Evolutionary conservation across 2,329 filamentous ascomycete species (phyloP).

Genomic region (Colletotrichum spinosum): DNA sequence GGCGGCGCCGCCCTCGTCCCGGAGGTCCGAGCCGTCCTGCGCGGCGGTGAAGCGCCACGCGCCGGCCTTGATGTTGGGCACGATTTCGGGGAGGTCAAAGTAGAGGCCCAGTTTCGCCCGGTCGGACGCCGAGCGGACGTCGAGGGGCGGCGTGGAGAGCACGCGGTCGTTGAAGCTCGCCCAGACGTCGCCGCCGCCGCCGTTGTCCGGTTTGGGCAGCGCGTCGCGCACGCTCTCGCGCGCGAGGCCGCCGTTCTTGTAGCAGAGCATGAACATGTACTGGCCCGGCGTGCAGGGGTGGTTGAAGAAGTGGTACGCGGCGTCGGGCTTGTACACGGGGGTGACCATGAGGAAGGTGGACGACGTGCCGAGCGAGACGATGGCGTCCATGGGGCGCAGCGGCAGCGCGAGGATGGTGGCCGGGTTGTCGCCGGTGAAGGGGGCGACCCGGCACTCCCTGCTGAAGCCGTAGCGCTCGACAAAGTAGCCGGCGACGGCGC

Average conservation of each 20-base stretch:
- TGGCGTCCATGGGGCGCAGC: constrained; percentile 87
- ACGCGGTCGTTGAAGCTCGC: constrained; percentile 82
- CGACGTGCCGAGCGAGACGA: constrained; percentile 93
- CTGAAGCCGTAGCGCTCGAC: constrained; percentile 82
- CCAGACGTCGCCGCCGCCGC: constrained; percentile 70
- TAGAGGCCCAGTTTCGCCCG: constrained; percentile 91
- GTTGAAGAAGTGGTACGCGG: constrained; percentile 97
- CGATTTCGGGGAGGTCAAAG: constrained; percentile 95
- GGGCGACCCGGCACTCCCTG: constrained; percentile 78
- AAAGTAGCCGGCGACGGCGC: constrained; percentile 83
- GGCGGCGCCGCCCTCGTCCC: constrained; percentile 48
- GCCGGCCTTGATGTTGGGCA: constrained; percentile 87
- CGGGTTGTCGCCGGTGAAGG: constrained; percentile 96
- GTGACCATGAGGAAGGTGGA: constrained; percentile 99
- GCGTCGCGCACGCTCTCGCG: constrained; percentile 89
- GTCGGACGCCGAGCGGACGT: constrained; percentile 64
- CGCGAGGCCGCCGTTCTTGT: constrained; percentile 96
- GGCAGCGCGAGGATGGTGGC: constrained; percentile 93
- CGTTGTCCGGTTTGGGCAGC: constrained; percentile 66
- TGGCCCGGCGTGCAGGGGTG: constrained; percentile 90
- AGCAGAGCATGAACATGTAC: constrained; percentile 99
- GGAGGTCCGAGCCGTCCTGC: constrained; percentile 60
- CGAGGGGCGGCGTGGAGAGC: constrained; percentile 75
- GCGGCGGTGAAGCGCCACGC: constrained; percentile 83
- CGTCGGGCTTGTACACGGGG: constrained; percentile 88